phyloP scores from a whole-genome alignment of 225 moss, liverwort and hornwort genomes.

The Lunularia cruciata region DNA sequence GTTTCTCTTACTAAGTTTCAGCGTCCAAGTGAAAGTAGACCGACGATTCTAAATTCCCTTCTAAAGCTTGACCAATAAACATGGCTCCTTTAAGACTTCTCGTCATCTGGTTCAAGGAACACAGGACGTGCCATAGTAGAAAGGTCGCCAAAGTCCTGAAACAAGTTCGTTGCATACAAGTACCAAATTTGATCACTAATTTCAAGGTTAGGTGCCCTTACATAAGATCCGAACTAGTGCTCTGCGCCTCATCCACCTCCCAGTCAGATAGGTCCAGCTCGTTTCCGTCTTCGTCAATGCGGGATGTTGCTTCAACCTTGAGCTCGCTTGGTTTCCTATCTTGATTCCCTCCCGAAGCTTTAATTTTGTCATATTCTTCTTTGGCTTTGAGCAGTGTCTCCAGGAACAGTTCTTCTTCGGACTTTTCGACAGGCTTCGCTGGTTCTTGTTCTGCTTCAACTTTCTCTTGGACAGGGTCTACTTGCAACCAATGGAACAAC shows the following conservation, averaged over 20 bases:
- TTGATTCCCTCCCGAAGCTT: conserved; percentile 52
- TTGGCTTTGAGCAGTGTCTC: conserved; percentile 42
- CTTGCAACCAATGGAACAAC: background rate
- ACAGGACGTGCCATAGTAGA: too few species aligned
- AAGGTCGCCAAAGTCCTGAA: background rate
- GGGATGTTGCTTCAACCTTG: conserved; percentile 31
- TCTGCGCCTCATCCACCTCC: conserved; percentile 31
- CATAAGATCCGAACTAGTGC: conserved; percentile 45
- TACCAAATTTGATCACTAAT: too few species aligned
- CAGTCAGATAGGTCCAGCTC: conserved; percentile 40
- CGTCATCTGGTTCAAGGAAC: too few species aligned
- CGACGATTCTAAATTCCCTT: too few species aligned
- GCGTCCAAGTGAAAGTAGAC: too few species aligned
- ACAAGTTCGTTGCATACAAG: too few species aligned
- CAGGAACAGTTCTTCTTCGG: conserved; percentile 44
- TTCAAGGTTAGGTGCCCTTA: too few species aligned
- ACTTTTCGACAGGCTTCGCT: conserved; percentile 44
- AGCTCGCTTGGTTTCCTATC: conserved; percentile 36
- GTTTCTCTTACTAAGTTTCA: too few species aligned
- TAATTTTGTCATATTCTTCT: conserved; percentile 62
- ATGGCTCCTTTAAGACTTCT: too few species aligned
- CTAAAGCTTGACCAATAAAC: too few species aligned
- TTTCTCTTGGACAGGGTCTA: conserved; percentile 34
- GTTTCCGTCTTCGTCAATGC: conserved; percentile 10
- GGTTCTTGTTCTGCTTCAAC: conserved; percentile 27